Conservation (phyloP, 345 rosid genomes). For the Angophora floribunda region DNA sequence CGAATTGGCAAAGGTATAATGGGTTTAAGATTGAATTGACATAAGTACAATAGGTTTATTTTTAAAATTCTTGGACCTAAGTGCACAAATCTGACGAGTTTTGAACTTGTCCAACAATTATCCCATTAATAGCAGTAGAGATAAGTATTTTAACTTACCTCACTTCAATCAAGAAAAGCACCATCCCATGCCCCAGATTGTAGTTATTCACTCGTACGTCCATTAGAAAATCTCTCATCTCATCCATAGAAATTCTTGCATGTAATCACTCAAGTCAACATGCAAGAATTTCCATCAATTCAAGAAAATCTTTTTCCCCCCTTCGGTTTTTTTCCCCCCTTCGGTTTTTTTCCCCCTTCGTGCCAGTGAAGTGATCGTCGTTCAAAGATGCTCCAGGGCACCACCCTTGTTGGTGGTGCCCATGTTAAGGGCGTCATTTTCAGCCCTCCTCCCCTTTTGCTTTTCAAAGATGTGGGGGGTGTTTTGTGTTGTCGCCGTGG, state of each 20-base stretch:
- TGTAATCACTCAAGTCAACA: background rate
- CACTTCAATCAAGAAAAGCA: background rate
- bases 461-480: background rate
- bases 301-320: background rate
- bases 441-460: background rate
- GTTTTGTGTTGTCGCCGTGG: background rate
- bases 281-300: background rate
- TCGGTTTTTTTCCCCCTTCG: background rate
- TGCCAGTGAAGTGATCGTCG: background rate
- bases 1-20: no score
- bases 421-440: background rate
- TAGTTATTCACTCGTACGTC: background rate
- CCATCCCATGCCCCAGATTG: background rate
- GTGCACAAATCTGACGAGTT: background rate
- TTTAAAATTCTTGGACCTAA: background rate
- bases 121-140: background rate
- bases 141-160: background rate
- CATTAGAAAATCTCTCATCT: background rate
- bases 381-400: background rate
- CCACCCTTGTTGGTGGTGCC: background rate
- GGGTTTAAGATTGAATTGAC: fast-evolving
- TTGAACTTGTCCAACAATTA: background rate
- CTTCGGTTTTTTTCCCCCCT: no score
- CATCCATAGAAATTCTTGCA: background rate
- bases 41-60: no score